Evolutionary conservation across 2,329 filamentous ascomycete genomes (phyloP), one percentile per base, ranked within the genome.

Genomic region (Phialocephala subalpina): DNA sequence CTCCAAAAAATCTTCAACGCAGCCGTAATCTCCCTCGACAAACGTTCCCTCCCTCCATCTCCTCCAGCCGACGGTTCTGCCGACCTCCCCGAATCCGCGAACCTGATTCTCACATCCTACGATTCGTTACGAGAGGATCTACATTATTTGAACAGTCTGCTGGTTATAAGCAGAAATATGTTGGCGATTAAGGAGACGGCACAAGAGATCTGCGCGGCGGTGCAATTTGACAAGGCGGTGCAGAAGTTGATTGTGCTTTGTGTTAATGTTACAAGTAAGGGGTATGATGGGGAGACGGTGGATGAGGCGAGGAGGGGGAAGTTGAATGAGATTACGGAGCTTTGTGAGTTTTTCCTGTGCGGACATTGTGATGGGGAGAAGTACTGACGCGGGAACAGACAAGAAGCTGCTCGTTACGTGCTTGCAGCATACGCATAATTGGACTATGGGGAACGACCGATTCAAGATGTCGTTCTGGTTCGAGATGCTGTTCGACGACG

Each of bases 381-480:
- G 11, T 60, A 27, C 55, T 61, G 20, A 67, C 60, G 40, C 2
- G 29, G 9, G 22, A 7, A 49, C 67, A 90, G 87, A 88, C 76
- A 90, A 91, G 70, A 90, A 90, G 72, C 79, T 91, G 1, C 80
- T 91, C 1, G 87, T 91, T 1, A 90, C 88, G 0, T 87, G 86
- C 2, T 77, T 91, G 14, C 88, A 91, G 72, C 87, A 90, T 74
- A 86, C 87, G 1, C 88, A 90, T 70, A 91, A 91, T 75, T 90
- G 88, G 87, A 89, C 87, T 0, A 87, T 88, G 63, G 89, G 89
- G 67, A 88, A 90, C 71, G 88, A 90, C 72, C 81, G 88, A 40
- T 90, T 90, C 76, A 91, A 91, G 75, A 90, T 90, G 87, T 83
- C 85, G 0, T 90, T 91, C 67, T 91, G 88, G 88, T 86, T 86